A percentile compares a stretch with the other conserved stretches of the same genome.
phyloP scores from a whole-genome alignment of 768 basidiomycete species.

The Lactarius quietus region DNA sequence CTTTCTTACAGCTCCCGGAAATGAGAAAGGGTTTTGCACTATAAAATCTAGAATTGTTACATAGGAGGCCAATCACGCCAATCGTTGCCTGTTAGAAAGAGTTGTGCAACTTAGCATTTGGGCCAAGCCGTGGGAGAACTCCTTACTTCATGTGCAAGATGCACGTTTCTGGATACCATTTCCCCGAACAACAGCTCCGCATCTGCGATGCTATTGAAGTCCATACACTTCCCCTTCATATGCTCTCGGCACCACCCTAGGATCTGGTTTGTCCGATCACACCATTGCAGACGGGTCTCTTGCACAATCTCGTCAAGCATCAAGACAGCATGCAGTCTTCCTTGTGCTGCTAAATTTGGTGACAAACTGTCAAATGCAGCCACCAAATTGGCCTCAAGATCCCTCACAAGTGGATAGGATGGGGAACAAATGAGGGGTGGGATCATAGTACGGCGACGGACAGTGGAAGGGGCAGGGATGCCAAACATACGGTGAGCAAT shows the following conservation, averaged over 20 bases:
- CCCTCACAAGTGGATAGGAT: neutral
- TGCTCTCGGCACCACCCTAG: slow-evolving; percentile 11
- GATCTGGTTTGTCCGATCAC: slow-evolving; percentile 6
- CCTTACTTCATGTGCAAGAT: neutral
- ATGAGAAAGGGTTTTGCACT: slow-evolving; percentile 5
- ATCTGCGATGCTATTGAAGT: slow-evolving; percentile 2
- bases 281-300: slow-evolving; percentile 2
- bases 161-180: neutral
- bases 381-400: neutral
- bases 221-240: neutral
- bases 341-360: neutral
- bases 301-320: slow-evolving; percentile 10
- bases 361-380: neutral
- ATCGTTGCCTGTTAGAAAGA: neutral
- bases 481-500: slow-evolving; percentile 2
- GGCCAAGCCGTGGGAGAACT: neutral
- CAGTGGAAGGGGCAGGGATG: neutral
- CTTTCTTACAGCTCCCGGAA: slow-evolving; percentile 5
- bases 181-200: neutral
- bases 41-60: neutral
- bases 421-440: neutral
- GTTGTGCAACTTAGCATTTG: too few relatives aligned
- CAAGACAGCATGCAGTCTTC: neutral
- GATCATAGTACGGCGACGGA: neutral
- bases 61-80: neutral